Percentiles rank a stretch among this genome's conserved stretches.
These are phyloP conservation scores for Zychaea mexicana DNA, from an alignment of 371 early-diverging fungal genomes.

Conservation along the genomic window DNA sequence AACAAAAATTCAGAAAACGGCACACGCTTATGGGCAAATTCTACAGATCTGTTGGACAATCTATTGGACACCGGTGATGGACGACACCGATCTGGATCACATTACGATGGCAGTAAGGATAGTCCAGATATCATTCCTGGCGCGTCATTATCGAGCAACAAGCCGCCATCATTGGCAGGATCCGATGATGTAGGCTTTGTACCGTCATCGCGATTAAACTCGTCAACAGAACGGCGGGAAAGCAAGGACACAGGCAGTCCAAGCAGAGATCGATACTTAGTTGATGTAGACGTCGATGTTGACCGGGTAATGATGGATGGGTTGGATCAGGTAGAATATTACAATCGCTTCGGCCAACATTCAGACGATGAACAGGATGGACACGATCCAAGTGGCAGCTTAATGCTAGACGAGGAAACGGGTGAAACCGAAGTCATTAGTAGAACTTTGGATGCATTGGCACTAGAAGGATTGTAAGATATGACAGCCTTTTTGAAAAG, in stretches of 20 bases:
- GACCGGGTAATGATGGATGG: slow-evolving; percentile 58
- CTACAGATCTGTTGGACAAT: slow-evolving; percentile 47
- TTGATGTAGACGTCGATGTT: slow-evolving; percentile 54
- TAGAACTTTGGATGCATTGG: slow-evolving; percentile 46
- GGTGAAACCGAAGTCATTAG: slow-evolving; percentile 43
- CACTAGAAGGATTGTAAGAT: slow-evolving; percentile 36
- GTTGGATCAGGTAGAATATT: slow-evolving; percentile 44
- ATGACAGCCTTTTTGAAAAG: too few relatives aligned
- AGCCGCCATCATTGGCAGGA: slow-evolving; percentile 13
- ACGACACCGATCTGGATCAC: slow-evolving; percentile 1
- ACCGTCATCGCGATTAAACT: background rate
- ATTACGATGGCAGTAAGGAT: background rate
- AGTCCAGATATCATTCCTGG: background rate
- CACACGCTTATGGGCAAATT: background rate
- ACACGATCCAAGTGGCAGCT: slow-evolving; percentile 15
- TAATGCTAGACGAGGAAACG: slow-evolving; percentile 25
- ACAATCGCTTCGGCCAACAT: slow-evolving; percentile 25
- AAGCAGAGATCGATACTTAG: slow-evolving; percentile 39
- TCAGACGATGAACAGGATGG: slow-evolving; percentile 14
- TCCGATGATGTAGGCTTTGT: slow-evolving; percentile 12
- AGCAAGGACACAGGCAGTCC: slow-evolving; percentile 11
- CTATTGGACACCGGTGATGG: slow-evolving; percentile 32
- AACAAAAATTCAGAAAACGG: background rate
- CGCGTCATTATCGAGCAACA: slow-evolving; percentile 2
- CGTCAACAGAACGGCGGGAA: background rate